These are phyloP conservation scores for Ophiostoma novo-ulmi DNA, from an alignment of 2,329 filamentous ascomycete species.

Conservation along the genomic window DNA sequence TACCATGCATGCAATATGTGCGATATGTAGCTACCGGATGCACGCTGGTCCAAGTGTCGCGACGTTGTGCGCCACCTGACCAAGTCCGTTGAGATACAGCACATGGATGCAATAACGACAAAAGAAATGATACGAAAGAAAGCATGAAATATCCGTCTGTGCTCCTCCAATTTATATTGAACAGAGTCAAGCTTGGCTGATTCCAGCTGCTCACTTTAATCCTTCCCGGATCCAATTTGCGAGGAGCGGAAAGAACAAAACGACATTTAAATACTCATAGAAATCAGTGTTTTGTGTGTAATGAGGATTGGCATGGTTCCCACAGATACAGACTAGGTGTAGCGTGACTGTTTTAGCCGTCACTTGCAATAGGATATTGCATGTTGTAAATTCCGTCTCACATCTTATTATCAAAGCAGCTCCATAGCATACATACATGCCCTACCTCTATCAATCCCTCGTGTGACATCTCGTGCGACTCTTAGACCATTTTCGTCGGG, in stretches of 20 bases:
- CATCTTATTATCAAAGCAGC: not conserved
- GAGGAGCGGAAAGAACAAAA: not conserved
- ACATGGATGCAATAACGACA: not conserved
- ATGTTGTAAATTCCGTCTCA: not conserved
- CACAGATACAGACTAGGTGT: not conserved
- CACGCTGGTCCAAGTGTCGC: constrained; percentile 2
- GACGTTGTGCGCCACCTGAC: constrained; percentile 1
- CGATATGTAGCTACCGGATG: constrained; percentile 6
- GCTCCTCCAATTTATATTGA: not conserved
- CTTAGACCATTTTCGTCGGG: not conserved
- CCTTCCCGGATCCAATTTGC: not conserved
- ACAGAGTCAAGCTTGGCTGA: not conserved
- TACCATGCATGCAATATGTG: not conserved
- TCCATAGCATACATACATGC: not conserved
- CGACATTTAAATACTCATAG: not conserved
- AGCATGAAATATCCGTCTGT: not conserved
- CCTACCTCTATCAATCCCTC: not conserved
- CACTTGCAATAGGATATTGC: not conserved
- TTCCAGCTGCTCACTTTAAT: not conserved
- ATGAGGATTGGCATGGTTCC: constrained; percentile 19
- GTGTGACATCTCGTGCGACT: not conserved
- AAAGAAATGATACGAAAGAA: not conserved
- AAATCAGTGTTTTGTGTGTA: not conserved
- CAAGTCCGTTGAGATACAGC: constrained; percentile 2
- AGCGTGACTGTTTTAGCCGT: not conserved